Base-by-base conservation (phyloP, 2,329 filamentous ascomycete genomes). In the Hypoxylon sp. region DNA sequence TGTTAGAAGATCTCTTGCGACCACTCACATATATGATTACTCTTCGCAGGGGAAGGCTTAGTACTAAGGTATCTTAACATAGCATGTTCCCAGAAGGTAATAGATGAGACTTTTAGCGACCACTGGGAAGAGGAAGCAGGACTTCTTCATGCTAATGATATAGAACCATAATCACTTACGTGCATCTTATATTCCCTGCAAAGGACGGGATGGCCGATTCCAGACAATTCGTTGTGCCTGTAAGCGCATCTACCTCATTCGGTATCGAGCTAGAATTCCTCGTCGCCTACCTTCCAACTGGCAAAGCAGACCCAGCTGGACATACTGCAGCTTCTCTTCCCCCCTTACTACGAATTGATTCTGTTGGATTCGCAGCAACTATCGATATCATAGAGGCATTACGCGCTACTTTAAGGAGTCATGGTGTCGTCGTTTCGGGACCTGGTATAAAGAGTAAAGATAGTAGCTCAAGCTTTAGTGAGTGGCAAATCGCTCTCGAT, bases 241-340 rank as follows among this genome's bases (percentile, higher is more conserved):
- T 57, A 0, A 42, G 40, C 29, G 60, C 59, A 23, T 59, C 56
- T 13, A 56, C 60, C 11, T 69, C 64, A 2, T 60, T 65, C 7
- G 67, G 69, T 11, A 44, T 69, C 12, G 68, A 70, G 42, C 57
- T 67, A 3, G 63, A 66, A 42, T 53, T 58, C 7, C 45, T 65
- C 4, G 35, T 66, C 5, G 60, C 63, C 7, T 61, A 52, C 30
- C 12, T 64, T 12, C 31, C 42, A n/a, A 40, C 29, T 7, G 47
- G 41, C 8, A 55, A 56, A 3, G 8, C 23, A 6, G 66, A 68
- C 29, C 67, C 66, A 3, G 50, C 66, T 29, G 46, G 57, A 11
- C 17, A 23, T 8, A 44, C 59, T 19, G 54, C 52, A 17, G 7
- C 26, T 6, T 23, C 3, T 9, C 53, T 70, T 4, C 55, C 68